A percentile compares a stretch with the other conserved stretches of the same genome.
These are phyloP conservation scores for Panicum miliaceum DNA, from an alignment of 176 grass and related monocot species.

Conservation along the genomic window DNA sequence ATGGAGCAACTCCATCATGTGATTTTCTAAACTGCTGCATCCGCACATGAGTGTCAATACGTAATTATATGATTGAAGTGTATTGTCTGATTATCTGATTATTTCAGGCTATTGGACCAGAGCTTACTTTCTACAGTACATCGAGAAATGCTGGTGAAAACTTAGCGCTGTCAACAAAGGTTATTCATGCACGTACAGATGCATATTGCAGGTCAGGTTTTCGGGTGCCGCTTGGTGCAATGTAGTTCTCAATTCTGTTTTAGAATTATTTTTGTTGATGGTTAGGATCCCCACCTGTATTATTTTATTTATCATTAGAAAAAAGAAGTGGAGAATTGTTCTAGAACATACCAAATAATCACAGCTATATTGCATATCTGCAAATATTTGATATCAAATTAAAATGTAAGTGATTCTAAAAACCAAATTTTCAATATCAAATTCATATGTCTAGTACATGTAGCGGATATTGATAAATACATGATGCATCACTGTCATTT, in stretches of 20 bases:
- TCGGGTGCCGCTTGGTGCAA: slow-evolving; percentile 28
- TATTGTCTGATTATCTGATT: slow-evolving; percentile 32
- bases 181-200: slow-evolving; percentile 94
- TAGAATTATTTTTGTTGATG: slow-evolving; percentile 7
- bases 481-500: slow-evolving; percentile 7
- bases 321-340: not conserved
- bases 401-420: not conserved
- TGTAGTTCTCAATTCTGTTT: slow-evolving; percentile 24
- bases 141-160: slow-evolving; percentile 77
- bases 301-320: not conserved
- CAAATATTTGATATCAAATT: not conserved
- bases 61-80: slow-evolving; percentile 26
- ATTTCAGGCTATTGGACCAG: slow-evolving; percentile 89
- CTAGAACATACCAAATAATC: not conserved
- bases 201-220: slow-evolving; percentile 80
- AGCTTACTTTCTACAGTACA: slow-evolving; percentile 94
- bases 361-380: not conserved
- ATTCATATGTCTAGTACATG: too few relatives aligned
- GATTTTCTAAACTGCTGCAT: slow-evolving; percentile 33
- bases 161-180: slow-evolving; percentile 76
- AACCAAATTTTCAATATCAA: not conserved
- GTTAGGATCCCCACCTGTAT: not conserved
- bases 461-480: not conserved
- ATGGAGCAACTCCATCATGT: not conserved
- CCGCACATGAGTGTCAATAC: not conserved